These are phyloP conservation scores for Coniochaeta hoffmannii DNA, from an alignment of 2,329 filamentous ascomycete species.

Conservation along the genomic window DNA sequence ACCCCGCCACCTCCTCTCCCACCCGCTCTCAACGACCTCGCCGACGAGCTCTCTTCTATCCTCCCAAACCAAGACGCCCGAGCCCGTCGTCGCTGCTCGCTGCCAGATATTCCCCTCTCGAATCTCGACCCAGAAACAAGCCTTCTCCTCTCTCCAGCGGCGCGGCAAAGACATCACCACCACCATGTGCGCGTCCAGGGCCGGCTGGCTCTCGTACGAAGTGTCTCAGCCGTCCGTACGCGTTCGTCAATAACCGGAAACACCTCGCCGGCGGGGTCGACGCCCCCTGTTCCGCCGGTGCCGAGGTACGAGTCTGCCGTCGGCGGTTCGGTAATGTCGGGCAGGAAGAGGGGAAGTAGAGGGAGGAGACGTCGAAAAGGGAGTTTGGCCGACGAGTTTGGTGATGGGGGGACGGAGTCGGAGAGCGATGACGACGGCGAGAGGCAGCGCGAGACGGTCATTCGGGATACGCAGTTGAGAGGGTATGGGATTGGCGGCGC, in stretches of 20 bases:
- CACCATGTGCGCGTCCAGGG: constrained; percentile 30
- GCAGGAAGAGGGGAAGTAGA: not conserved
- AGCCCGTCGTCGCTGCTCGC: constrained; percentile 6
- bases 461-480: constrained; percentile 23
- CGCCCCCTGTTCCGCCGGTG: not conserved
- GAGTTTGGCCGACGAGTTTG: constrained; percentile 13
- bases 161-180: constrained; percentile 3
- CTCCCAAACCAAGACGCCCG: constrained; percentile 14
- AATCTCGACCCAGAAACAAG: constrained; percentile 23
- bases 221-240: constrained; percentile 23
- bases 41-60: constrained; percentile 11
- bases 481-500: constrained; percentile 32
- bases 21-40: constrained; percentile 14
- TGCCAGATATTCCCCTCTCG: constrained; percentile 13
- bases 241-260: not conserved
- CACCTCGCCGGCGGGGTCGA: not conserved
- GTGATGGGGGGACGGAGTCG: constrained; percentile 4
- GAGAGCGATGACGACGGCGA: constrained; percentile 17
- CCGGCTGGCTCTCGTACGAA: constrained; percentile 25
- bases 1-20: constrained; percentile 19
- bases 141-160: constrained; percentile 18
- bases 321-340: constrained; percentile 5
- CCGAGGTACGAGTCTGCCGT: constrained; percentile 13
- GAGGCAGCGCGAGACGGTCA: constrained; percentile 15
- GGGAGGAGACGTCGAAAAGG: constrained; percentile 4